Base-by-base conservation (phyloP, 768 basidiomycete species). In the Amanita phalloides region DNA sequence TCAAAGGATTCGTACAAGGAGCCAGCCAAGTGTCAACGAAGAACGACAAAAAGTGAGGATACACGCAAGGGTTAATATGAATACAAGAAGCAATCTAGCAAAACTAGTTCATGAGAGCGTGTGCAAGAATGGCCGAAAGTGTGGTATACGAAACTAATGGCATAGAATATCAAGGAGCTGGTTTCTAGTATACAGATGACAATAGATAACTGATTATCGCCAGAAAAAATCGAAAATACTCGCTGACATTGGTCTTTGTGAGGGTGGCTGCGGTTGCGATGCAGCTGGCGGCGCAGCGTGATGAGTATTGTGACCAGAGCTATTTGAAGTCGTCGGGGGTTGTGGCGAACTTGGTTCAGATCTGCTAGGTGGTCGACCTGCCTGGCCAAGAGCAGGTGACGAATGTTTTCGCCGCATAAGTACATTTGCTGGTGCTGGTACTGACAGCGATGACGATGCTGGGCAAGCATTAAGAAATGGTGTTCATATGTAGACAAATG, bases 371-470 rank as follows among this genome's bases (percentile, higher is more conserved):
- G 44, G 14, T 4, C 10, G 32, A 3, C 36, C 20, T 14, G 45
- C 20, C 17, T 30, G 32, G 20, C 32, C 17, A 21, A 48, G 46
- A 1, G 32, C 13, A 14, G 46, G 30, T 3, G 46, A 36, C 35
- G 46, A 48, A 10, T 13, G n/a, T 25, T 37, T 48, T 25, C 46
- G 32, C 23, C 36, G 32, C n/a, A 14, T 10, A 28, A 45, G 44
- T 14, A 28, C 2, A 11, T 30, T 45, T 13, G 33, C 32, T 30
- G 44, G 28, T 7, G 35, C 36, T 2, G 46, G 46, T 3, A 48
- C 46, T 8, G 48, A 38, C 39, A 56, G 45, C 57, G 50, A 58
- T 43, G 47, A 56, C 54, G 42, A 60, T 57, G 57, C 49, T 49
- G 17, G 32, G 9, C 42, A 37, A 51, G 37, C 17, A 32, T 51